phyloP scores from a whole-genome alignment of 1,284 basidiomycete genomes.

The Rhodotorula sp. region DNA sequence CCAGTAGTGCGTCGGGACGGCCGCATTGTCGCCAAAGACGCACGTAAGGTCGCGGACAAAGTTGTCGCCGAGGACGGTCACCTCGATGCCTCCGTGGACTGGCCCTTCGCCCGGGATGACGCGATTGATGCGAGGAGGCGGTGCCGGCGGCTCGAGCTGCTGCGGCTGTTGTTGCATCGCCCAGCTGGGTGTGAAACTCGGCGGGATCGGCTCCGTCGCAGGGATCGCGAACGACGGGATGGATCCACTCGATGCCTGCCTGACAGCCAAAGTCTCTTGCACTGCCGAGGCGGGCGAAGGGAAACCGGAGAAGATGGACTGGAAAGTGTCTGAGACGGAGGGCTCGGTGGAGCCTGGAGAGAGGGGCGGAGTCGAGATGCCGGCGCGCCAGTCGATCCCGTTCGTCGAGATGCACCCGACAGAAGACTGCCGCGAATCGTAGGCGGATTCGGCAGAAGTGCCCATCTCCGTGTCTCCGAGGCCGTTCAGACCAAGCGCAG shows the following conservation, averaged over 20 bases:
- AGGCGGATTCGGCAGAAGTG: background rate
- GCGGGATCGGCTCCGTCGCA: constrained; percentile 20
- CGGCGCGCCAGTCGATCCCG: constrained; percentile 24
- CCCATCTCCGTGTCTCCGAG: constrained; percentile 17
- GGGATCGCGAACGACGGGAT: constrained; percentile 28
- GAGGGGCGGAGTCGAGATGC: constrained; percentile 29
- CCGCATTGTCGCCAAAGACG: constrained; percentile 79
- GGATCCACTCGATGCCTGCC: background rate
- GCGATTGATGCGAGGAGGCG: constrained; percentile 51
- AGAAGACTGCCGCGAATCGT: constrained; percentile 1
- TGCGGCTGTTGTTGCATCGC: constrained; percentile 29
- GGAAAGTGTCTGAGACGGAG: constrained; percentile 26
- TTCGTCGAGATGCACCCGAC: background rate
- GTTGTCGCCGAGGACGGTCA: constrained; percentile 87
- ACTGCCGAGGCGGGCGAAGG: constrained; percentile 11
- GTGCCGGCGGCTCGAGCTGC: constrained; percentile 22
- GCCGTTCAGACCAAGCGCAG: constrained; percentile 23
- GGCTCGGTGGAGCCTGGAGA: constrained; percentile 33
- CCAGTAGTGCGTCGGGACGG: constrained; percentile 85
- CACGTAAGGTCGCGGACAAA: constrained; percentile 67
- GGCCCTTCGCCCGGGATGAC: constrained; percentile 91
- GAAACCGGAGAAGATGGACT: constrained; percentile 27
- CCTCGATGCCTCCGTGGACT: constrained; percentile 90
- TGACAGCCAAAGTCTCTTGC: background rate
- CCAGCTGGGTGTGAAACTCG: constrained; percentile 22